These are phyloP conservation scores for Grifola frondosa DNA, from an alignment of 1,284 basidiomycete genomes.

Conservation along the genomic window DNA sequence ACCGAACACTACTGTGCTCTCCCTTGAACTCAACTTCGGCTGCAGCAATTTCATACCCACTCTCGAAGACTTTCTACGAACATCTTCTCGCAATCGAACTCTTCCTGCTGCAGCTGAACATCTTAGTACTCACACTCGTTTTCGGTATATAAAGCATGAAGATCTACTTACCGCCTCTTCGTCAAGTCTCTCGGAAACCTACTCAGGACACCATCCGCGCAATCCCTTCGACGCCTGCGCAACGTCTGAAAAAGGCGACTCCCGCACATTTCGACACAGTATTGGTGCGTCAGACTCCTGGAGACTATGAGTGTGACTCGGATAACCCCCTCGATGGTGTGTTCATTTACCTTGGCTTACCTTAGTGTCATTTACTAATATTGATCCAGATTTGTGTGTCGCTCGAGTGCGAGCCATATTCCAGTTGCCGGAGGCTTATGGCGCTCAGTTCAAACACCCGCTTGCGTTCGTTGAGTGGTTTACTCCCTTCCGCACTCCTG, in stretches of 20 bases:
- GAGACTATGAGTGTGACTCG: too few species aligned
- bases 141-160: constrained; percentile 4
- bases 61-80: constrained; percentile 8
- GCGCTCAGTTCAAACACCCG: constrained; percentile 1
- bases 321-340: too few species aligned
- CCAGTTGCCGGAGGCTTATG: constrained; percentile 1
- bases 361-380: too few species aligned
- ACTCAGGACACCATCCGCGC: constrained; percentile 10
- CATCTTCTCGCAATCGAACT: background rate
- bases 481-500: constrained; percentile 13
- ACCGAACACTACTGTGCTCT: background rate
- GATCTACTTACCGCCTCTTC: constrained; percentile 4
- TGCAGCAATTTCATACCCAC: constrained; percentile 7
- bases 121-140: background rate
- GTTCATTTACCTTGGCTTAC: too few species aligned
- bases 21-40: constrained; percentile 5
- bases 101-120: background rate
- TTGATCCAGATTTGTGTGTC: constrained; percentile 16
- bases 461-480: constrained; percentile 30
- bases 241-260: background rate
- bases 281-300: background rate
- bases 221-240: background rate
- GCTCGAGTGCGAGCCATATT: constrained; percentile 20
- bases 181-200: constrained; percentile 1
- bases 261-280: constrained; percentile 8